phyloP scores from a whole-genome alignment of 2,329 filamentous ascomycete species.

The Tympanopsis confertula region DNA sequence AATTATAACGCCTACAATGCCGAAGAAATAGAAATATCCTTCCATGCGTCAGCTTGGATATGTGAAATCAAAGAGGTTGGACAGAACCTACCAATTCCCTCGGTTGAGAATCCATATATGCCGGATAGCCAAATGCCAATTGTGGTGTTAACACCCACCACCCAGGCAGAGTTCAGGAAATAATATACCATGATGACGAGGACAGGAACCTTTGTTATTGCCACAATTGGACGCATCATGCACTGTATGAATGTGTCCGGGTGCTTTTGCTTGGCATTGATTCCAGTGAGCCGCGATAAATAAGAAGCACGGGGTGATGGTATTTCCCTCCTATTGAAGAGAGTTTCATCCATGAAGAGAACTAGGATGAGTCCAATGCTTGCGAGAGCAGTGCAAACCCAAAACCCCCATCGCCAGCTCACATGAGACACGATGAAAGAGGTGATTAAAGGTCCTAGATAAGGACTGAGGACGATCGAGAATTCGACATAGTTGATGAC shows the following conservation, averaged over 20 bases:
- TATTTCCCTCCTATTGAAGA: neutral
- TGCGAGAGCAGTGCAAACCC: slow-evolving; percentile 2
- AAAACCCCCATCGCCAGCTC: slow-evolving; percentile 4
- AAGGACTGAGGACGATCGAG: slow-evolving; percentile 18
- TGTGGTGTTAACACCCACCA: neutral
- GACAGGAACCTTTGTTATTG: slow-evolving; percentile 2
- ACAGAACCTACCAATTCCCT: neutral
- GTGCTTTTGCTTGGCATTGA: slow-evolving; percentile 2
- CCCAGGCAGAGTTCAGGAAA: neutral
- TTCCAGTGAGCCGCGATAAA: neutral
- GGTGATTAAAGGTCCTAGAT: slow-evolving; percentile 11
- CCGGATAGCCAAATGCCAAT: neutral
- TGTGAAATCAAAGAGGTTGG: neutral
- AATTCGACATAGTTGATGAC: slow-evolving; percentile 6
- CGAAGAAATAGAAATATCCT: neutral
- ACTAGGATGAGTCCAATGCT: neutral
- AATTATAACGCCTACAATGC: neutral
- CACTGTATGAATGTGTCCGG: slow-evolving; percentile 2
- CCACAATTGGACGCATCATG: slow-evolving; percentile 4
- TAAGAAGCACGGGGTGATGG: neutral
- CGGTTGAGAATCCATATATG: neutral
- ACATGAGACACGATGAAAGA: slow-evolving; percentile 4
- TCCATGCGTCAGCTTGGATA: neutral
- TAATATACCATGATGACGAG: neutral
- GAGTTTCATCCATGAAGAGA: neutral